Conservation (phyloP, 139 green algal species). For the Zygnema circumcarinatum region DNA sequence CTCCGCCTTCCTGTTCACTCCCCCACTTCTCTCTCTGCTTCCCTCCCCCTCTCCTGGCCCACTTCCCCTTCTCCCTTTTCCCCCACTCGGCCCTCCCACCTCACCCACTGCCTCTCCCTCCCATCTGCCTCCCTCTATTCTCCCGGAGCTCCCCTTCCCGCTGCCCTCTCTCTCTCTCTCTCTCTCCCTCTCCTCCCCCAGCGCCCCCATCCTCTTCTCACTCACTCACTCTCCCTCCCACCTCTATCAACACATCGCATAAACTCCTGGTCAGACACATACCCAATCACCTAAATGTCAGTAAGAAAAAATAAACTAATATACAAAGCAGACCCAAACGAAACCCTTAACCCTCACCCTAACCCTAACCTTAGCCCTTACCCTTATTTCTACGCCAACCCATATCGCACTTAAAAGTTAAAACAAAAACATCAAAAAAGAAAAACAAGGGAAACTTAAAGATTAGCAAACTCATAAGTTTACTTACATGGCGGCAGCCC, state of each 20-base stretch:
- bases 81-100: not conserved
- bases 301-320: not conserved
- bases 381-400: not conserved
- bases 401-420: not conserved
- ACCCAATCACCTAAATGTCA: too few relatives aligned
- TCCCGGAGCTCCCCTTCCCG: not conserved
- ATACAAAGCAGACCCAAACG: not conserved
- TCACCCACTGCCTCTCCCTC: not conserved
- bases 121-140: not conserved
- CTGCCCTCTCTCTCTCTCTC: not conserved
- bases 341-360: not conserved
- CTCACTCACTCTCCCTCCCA: not conserved
- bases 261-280: too few relatives aligned
- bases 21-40: not conserved
- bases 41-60: not conserved
- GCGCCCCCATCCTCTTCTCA: not conserved
- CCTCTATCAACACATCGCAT: not conserved
- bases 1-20: not conserved
- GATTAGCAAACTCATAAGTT: not conserved
- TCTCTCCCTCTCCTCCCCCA: not conserved
- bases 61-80: not conserved
- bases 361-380: not conserved
- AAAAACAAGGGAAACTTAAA: not conserved
- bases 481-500: constrained; percentile 44
- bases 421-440: not conserved